Evolutionary conservation across 164 flowering plant species (phyloP), one percentile per base, ranked within the genome.

Genomic region (Houttuynia cordata): DNA sequence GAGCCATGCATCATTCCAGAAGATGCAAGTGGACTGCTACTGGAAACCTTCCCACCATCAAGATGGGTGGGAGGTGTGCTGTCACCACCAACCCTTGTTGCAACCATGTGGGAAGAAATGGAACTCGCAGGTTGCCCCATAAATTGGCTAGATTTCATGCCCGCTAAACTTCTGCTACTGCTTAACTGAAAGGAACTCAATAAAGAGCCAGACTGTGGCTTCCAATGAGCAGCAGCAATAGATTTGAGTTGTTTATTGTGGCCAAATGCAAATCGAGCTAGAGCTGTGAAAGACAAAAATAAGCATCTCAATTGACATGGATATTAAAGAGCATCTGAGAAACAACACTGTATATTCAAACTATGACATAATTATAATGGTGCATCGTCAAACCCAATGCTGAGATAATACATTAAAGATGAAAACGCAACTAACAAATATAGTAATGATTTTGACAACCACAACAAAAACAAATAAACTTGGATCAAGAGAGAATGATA

Each of bases 1-100:
- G 97, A 93, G 52, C 96, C 99, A 68, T 86, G 96, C 91, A 90
- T 82, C 41, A 90, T 72, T 61, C 89, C 90, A 61, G 97, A 69
- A 56, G 74, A 65, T 51, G 81, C 74, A 65, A 86, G 86, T 53
- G 99, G 99, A 69, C 96, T 93, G 79, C 96, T 84, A 22, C 91
- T 67, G 64, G 91, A 80, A 61, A 74, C 82, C 75, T 96, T 82
- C 59, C 84, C 94, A 70, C 84, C 92, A 69, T 83, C 94, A 55
- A 88, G 80, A 73, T 69, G 65, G 42, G 69, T 47, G 24, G 57
- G 24, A 4, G 86, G 18, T 57, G 75, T 66, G 70, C 62, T 82
- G 45, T 86, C 96, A 76, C 71, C 77, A 20, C 86, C 87, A 57
- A 79, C 78, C 73, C 96, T 85, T 59, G 78, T 60, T 10, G 88